Evolutionary conservation across 306 rosid genomes (phyloP).

Genomic region (Pterocarpus macrocarpus): DNA sequence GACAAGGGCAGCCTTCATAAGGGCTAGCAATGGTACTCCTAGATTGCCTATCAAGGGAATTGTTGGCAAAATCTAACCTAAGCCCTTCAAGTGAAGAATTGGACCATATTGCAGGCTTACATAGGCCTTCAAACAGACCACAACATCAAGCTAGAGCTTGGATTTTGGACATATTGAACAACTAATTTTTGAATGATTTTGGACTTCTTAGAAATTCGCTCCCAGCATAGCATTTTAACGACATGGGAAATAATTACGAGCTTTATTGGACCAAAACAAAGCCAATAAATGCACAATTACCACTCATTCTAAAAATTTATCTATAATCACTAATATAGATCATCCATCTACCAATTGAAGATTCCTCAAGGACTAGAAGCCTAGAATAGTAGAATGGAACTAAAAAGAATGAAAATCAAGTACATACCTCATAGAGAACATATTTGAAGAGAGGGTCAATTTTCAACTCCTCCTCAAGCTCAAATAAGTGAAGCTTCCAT

Average conservation of each 20-base stretch:
- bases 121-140: neutral
- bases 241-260: neutral
- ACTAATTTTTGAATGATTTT: slow-evolving; percentile 8
- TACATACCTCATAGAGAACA: slow-evolving; percentile 82
- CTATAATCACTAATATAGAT: neutral
- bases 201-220: slow-evolving; percentile 24
- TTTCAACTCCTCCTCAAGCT: slow-evolving; percentile 90
- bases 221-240: neutral
- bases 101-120: neutral
- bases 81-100: neutral
- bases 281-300: neutral
- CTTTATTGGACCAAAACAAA: slow-evolving; percentile 2
- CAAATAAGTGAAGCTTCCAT: slow-evolving; percentile 99
- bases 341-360: neutral
- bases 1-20: no score
- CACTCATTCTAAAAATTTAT: neutral
- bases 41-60: neutral
- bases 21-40: no score
- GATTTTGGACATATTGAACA: slow-evolving; percentile 7
- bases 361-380: neutral
- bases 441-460: slow-evolving; percentile 79
- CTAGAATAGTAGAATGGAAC: slow-evolving; percentile 6
- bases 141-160: neutral
- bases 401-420: neutral
- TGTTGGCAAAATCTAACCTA: neutral